These are phyloP conservation scores for Tolypocladium tropicale DNA, from an alignment of 2,329 filamentous ascomycete species.

Conservation along the genomic window DNA sequence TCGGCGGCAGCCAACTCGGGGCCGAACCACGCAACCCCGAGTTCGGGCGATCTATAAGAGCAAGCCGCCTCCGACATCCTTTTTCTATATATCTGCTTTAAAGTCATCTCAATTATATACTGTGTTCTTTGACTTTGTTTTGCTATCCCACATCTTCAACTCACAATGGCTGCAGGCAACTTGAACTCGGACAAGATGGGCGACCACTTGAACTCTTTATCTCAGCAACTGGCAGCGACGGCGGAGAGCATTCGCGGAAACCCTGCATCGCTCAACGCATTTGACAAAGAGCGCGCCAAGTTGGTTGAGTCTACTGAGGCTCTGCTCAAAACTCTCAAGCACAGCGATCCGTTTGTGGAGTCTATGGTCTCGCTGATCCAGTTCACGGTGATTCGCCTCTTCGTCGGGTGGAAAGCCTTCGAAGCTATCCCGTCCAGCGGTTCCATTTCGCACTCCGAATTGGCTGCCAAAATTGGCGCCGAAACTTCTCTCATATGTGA, in stretches of 20 bases:
- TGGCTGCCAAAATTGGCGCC: slow-evolving; percentile 16
- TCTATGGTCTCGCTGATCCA: slow-evolving; percentile 4
- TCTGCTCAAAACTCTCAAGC: not conserved
- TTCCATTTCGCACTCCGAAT: slow-evolving; percentile 13
- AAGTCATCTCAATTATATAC: not conserved
- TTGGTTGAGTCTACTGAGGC: slow-evolving; percentile 1
- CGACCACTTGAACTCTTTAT: not conserved
- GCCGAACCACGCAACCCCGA: not conserved
- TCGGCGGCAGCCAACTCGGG: not conserved
- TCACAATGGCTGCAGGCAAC: not conserved
- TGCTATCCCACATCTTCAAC: not conserved
- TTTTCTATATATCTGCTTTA: not conserved
- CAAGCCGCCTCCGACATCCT: not conserved
- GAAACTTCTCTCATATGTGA: slow-evolving; percentile 8
- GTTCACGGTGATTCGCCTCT: slow-evolving; percentile 12
- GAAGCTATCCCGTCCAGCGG: slow-evolving; percentile 17
- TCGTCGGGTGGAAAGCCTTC: slow-evolving; percentile 21
- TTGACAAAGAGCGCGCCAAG: not conserved
- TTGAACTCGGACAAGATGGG: not conserved
- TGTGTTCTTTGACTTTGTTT: not conserved
- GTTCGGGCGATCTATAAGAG: not conserved
- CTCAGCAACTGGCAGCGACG: not conserved
- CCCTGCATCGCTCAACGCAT: not conserved
- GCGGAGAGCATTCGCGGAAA: not conserved
- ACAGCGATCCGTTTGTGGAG: slow-evolving; percentile 1